phyloP scores from a whole-genome alignment of 73 alveolate species.

The Tetrahymena thermophila region DNA sequence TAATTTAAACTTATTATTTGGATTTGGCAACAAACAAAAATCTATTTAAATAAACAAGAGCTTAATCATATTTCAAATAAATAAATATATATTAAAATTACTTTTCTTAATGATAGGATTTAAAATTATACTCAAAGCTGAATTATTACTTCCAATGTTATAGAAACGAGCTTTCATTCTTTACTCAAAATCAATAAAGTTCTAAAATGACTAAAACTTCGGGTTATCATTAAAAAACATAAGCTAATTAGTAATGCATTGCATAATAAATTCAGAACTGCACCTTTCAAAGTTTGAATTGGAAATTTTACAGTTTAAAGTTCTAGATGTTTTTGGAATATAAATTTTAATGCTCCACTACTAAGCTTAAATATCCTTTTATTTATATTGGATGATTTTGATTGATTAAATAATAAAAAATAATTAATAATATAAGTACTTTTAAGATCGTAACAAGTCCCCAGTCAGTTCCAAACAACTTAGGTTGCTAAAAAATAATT shows the following conservation, averaged over 20 bases:
- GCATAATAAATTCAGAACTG: background rate
- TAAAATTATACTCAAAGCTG: background rate
- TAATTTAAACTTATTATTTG: background rate
- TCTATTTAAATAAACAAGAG: background rate
- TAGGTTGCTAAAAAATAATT: background rate
- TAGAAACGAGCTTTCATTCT: background rate
- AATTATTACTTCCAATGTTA: background rate
- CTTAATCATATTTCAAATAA: no score
- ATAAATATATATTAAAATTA: background rate
- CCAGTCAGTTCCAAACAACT: background rate
- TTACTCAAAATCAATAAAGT: background rate
- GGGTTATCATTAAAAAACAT: background rate
- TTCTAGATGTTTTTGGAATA: background rate
- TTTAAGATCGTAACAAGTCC: background rate
- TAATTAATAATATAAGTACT: background rate
- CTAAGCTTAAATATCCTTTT: background rate
- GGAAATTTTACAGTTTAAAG: background rate
- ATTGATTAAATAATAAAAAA: no score
- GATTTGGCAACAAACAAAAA: background rate
- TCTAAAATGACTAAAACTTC: background rate
- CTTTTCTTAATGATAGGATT: background rate
- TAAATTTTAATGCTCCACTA: background rate
- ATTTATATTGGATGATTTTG: background rate
- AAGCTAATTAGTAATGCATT: background rate
- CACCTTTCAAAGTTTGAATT: background rate